Base-by-base conservation (phyloP, 2,329 filamentous ascomycete genomes). In the Pseudopyrenochaeta lycopersici region DNA sequence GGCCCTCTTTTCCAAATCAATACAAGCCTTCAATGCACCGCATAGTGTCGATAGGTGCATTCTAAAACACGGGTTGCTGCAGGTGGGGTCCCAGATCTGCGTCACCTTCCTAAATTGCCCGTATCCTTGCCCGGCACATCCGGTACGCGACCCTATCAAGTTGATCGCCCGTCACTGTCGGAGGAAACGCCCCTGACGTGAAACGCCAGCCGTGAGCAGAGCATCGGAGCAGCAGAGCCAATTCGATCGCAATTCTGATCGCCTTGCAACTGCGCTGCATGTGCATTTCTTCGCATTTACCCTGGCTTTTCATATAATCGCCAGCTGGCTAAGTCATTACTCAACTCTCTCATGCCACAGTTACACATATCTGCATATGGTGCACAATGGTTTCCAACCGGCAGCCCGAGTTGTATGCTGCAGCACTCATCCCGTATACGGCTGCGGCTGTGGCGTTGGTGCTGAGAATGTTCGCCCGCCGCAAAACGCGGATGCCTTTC, bases 401-500 rank as follows among this genome's bases (percentile, higher is more conserved):
- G 51, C 56, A 62, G 52, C 41, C 62, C 29, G 63, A 63, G 50
- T 57, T 67, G 11, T 63, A 58, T 30, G 52, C 51, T 10, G 63
- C 63, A 36, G 61, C 63, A 23, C 46, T 67, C 14, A 44, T 58
- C 44, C 52, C 64, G 9, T 67, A 66, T 32, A 52, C 58, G 12
- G 63, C 56, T 18, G 64, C 63, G 15, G 56, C 62, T n/a, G 41
- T 52, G 23, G 63, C 59, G 31, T 41, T 67, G 17, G 49, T 58
- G 27, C 43, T 58, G 46, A 49, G 63, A 17, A 57, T 63, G 56
- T 39, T 62, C 17, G 54, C 59, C n/a, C 49, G 60, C 7, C 54
- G 48, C 4, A 56, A 58, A 17, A 60, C 52, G 17, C 59, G 52
- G 41, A 47, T 52, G 10, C 21, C 40, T n/a, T 50, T 67, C 39